Conservation (phyloP, 2,329 filamentous ascomycete genomes). For the Cordyceps tenuipes region DNA sequence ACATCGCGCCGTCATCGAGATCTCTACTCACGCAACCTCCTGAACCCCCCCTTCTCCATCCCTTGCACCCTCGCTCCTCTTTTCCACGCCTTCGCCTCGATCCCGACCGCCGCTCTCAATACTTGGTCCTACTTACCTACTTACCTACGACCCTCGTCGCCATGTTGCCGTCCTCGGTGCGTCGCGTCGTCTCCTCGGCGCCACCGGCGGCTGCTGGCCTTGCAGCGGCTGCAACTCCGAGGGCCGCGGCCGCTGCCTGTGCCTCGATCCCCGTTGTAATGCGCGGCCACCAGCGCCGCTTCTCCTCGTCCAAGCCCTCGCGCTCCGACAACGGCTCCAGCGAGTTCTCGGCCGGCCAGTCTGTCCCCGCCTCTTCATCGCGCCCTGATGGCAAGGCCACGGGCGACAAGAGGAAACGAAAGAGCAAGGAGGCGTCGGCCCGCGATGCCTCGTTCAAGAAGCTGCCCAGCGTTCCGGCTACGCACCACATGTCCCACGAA, state of each 20-base stretch:
- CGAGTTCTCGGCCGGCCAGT: slow-evolving; percentile 40
- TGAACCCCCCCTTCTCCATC: neutral
- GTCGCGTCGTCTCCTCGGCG: slow-evolving; percentile 42
- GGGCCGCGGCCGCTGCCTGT: slow-evolving; percentile 28
- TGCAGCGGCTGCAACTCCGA: slow-evolving; percentile 16
- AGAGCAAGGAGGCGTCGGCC: slow-evolving; percentile 42
- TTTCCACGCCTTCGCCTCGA: neutral
- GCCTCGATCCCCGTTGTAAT: slow-evolving; percentile 27
- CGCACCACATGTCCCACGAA: slow-evolving; percentile 60
- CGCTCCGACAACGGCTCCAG: slow-evolving; percentile 49
- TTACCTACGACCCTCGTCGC: slow-evolving; percentile 16
- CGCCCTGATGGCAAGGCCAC: slow-evolving; percentile 34
- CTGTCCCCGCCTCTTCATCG: slow-evolving; percentile 39
- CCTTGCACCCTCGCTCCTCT: slow-evolving; percentile 1
- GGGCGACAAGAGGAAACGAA: slow-evolving; percentile 50
- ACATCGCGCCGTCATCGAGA: slow-evolving; percentile 11
- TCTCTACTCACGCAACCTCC: slow-evolving; percentile 8
- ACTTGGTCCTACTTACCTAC: too few relatives aligned
- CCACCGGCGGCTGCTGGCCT: slow-evolving; percentile 33
- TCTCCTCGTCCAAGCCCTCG: slow-evolving; percentile 55
- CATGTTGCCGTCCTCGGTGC: slow-evolving; percentile 49
- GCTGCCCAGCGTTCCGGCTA: slow-evolving; percentile 67
- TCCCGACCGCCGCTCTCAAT: neutral
- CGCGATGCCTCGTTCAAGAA: slow-evolving; percentile 42
- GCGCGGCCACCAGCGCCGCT: slow-evolving; percentile 43